phyloP scores from a whole-genome alignment of 768 basidiomycete species.

The Cystofilobasidium ferigula region DNA sequence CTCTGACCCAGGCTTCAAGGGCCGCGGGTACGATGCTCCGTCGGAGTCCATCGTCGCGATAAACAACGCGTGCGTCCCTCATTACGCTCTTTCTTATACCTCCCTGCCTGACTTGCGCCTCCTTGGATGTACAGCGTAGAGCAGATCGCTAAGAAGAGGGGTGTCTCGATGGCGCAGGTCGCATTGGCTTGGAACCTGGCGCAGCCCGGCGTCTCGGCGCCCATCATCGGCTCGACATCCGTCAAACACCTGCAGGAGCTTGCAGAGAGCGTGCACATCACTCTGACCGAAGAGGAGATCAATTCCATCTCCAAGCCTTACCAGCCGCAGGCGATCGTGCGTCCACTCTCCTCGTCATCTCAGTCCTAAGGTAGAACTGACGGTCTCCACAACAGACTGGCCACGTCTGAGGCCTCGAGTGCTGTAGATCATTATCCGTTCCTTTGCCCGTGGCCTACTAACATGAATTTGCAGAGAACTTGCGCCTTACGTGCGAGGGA shows the following conservation, averaged over 20 bases:
- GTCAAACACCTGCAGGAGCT: constrained; percentile 48
- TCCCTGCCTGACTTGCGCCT: constrained; percentile 19
- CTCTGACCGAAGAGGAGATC: constrained; percentile 50
- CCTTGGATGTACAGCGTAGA: constrained; percentile 42
- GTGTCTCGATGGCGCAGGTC: constrained; percentile 50
- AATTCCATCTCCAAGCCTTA: constrained; percentile 51
- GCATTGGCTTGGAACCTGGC: constrained; percentile 46
- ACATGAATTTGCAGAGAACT: no score
- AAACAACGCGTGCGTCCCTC: constrained; percentile 19
- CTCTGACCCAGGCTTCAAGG: constrained; percentile 32
- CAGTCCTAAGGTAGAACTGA: no score
- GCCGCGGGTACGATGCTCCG: constrained; percentile 13
- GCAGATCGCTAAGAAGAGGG: constrained; percentile 47
- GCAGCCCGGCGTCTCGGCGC: constrained; percentile 47
- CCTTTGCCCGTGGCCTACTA: no score
- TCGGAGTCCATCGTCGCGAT: constrained; percentile 23
- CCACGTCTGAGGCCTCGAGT: no score
- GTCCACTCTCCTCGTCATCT: constrained; percentile 27
- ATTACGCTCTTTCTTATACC: not conserved
- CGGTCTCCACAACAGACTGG: no score
- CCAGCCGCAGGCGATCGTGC: constrained; percentile 43
- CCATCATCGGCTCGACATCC: constrained; percentile 51
- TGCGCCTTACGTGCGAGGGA: no score
- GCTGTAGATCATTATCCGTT: no score
- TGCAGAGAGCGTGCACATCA: constrained; percentile 42